Percentiles rank a stretch among this genome's conserved stretches.
These are phyloP conservation scores for Fibroporia radiculosa DNA, from an alignment of 768 basidiomycete species.

Conservation along the genomic window DNA sequence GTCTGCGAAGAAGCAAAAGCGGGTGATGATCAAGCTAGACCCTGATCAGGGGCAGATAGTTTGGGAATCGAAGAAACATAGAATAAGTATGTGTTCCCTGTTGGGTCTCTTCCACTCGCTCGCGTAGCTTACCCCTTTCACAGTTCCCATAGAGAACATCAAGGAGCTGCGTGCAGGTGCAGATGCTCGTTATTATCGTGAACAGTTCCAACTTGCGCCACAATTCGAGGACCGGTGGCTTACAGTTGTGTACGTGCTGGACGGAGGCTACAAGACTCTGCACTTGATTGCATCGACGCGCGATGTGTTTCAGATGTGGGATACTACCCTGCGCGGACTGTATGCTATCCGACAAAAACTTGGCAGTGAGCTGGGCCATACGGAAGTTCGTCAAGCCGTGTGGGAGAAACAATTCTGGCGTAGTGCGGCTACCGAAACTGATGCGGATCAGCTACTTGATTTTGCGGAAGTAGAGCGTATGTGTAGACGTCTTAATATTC, in stretches of 20 bases:
- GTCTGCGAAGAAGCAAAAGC: conserved; percentile 69
- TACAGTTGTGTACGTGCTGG: conserved; percentile 75
- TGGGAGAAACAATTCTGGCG: conserved; percentile 87
- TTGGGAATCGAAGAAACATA: conserved; percentile 66
- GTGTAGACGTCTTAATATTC: conserved; percentile 65
- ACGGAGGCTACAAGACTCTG: conserved; percentile 75
- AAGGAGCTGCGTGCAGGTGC: conserved; percentile 76
- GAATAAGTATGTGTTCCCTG: conserved; percentile 44
- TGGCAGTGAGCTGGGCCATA: conserved; percentile 57
- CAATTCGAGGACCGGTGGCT: conserved; percentile 71
- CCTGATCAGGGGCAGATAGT: conserved; percentile 75
- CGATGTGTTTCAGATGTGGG: conserved; percentile 58
- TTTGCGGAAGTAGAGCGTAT: conserved; percentile 69
- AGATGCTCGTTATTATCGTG: conserved; percentile 64
- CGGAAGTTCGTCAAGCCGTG: conserved; percentile 54
- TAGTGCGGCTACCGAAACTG: conserved; percentile 48
- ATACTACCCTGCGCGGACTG: conserved; percentile 54
- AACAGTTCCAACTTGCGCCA: conserved; percentile 56
- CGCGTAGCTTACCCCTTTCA: not conserved
- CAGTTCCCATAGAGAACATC: conserved; percentile 82
- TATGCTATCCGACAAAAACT: conserved; percentile 60
- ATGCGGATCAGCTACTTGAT: conserved; percentile 46
- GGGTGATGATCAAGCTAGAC: conserved; percentile 62
- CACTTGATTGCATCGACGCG: conserved; percentile 71
- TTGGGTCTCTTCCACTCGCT: not conserved